phyloP scores from a whole-genome alignment of 1,139 yeast species.

The Zygosaccharomyces pseudobailii region DNA sequence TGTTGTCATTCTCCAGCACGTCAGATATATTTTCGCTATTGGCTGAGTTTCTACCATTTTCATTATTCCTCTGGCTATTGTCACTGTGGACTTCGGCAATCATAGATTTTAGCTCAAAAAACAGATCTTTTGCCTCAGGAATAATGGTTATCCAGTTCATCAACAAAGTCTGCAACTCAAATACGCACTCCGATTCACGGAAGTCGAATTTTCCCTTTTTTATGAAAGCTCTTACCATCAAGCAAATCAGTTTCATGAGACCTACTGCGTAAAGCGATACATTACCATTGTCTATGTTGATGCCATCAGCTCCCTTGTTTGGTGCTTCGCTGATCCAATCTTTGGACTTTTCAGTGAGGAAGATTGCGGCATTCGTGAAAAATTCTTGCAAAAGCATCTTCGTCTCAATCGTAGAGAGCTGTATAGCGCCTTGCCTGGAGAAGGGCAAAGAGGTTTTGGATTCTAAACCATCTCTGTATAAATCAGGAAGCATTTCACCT shows the following conservation, averaged over 20 bases:
- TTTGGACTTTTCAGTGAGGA: constrained; percentile 38
- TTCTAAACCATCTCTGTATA: neutral
- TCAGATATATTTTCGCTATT: neutral
- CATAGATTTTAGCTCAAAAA: constrained; percentile 33
- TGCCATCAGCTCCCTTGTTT: constrained; percentile 19
- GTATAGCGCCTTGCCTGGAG: constrained; percentile 51
- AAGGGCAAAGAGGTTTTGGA: constrained; percentile 34
- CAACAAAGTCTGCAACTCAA: constrained; percentile 53
- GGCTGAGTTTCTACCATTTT: neutral
- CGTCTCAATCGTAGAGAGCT: constrained; percentile 52
- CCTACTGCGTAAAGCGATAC: constrained; percentile 44
- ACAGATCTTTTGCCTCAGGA: constrained; percentile 42
- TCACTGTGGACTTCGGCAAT: constrained; percentile 11
- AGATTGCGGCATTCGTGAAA: constrained; percentile 50
- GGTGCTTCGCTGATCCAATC: constrained; percentile 7
- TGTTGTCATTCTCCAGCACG: neutral
- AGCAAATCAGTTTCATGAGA: constrained; percentile 50
- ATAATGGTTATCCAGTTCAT: constrained; percentile 58
- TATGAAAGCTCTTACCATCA: constrained; percentile 53
- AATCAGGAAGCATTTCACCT: constrained; percentile 9
- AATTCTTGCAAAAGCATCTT: constrained; percentile 66
- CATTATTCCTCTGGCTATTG: constrained; percentile 1
- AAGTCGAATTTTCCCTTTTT: constrained; percentile 43
- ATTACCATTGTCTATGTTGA: constrained; percentile 36
- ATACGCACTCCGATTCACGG: constrained; percentile 44